A percentile compares a stretch with the other conserved stretches of the same genome.
phyloP scores from a whole-genome alignment of 176 grass and related monocot genomes.

The Carex kokanica region DNA sequence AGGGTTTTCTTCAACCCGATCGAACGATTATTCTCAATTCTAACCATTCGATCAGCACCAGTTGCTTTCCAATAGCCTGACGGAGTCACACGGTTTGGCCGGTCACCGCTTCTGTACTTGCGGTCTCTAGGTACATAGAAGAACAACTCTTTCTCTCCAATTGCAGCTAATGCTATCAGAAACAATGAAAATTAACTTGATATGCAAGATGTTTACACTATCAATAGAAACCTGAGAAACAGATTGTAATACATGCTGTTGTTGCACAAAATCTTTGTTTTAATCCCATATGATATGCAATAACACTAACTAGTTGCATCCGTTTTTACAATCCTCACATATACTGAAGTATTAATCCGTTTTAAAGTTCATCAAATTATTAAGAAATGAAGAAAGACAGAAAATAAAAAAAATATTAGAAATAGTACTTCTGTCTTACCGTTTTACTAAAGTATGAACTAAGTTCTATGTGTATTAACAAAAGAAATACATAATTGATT shows the following conservation, averaged over 20 bases:
- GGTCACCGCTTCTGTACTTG: slow-evolving; percentile 87
- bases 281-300: neutral
- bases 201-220: neutral
- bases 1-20: slow-evolving; percentile 98
- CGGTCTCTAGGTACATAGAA: slow-evolving; percentile 96
- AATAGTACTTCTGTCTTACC: slow-evolving; percentile 6
- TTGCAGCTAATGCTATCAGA: slow-evolving; percentile 50
- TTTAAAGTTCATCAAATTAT: neutral
- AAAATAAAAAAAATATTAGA: slow-evolving; percentile 32
- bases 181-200: neutral
- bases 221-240: slow-evolving; percentile 1
- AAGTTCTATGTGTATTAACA: slow-evolving; percentile 9
- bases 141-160: slow-evolving; percentile 96
- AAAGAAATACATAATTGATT: no score
- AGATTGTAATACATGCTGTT: neutral
- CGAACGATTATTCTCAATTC: slow-evolving; percentile 47
- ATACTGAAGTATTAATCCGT: neutral
- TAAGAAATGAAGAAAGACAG: neutral
- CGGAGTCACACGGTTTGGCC: slow-evolving; percentile 79
- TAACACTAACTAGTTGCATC: neutral
- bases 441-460: neutral
- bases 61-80: slow-evolving; percentile 96
- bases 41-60: slow-evolving; percentile 65
- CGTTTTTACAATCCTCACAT: neutral
- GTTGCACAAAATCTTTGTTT: neutral